These are phyloP conservation scores for Prosopis cineraria DNA, from an alignment of 306 rosid species.

Conservation along the genomic window DNA sequence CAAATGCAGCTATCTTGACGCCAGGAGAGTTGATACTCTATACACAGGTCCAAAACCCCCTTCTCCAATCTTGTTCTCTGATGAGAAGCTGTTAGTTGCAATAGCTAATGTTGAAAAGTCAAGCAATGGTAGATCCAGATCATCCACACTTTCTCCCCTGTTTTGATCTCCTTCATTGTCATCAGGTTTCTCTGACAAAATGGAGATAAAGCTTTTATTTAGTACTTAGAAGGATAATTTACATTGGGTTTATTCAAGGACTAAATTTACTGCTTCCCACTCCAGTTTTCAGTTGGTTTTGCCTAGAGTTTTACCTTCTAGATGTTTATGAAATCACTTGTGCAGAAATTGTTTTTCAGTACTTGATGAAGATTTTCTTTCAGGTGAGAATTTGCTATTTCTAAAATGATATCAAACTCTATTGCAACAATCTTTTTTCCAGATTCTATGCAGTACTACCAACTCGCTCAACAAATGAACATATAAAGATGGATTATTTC, in stretches of 20 bases:
- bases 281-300: not conserved
- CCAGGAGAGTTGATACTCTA: slow-evolving; percentile 5
- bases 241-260: not conserved
- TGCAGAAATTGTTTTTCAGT: not conserved
- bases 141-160: slow-evolving; percentile 33
- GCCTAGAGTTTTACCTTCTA: not conserved
- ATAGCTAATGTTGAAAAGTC: slow-evolving; percentile 30
- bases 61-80: slow-evolving; percentile 36
- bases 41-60: slow-evolving; percentile 45
- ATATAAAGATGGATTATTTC: not conserved
- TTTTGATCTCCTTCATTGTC: not conserved
- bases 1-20: not conserved
- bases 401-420: not conserved
- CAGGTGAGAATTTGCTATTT: not conserved
- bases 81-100: slow-evolving; percentile 35
- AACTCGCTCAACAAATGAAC: not conserved
- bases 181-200: not conserved
- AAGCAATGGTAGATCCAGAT: slow-evolving; percentile 38
- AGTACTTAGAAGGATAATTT: not conserved
- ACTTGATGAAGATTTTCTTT: not conserved
- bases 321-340: not conserved
- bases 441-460: not conserved
- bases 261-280: not conserved
- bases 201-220: too few relatives aligned
- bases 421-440: not conserved